A percentile compares a stretch with the other conserved stretches of the same genome.
phyloP scores from a whole-genome alignment of 2,329 filamentous ascomycete species.

The Neonectria coccinea region DNA sequence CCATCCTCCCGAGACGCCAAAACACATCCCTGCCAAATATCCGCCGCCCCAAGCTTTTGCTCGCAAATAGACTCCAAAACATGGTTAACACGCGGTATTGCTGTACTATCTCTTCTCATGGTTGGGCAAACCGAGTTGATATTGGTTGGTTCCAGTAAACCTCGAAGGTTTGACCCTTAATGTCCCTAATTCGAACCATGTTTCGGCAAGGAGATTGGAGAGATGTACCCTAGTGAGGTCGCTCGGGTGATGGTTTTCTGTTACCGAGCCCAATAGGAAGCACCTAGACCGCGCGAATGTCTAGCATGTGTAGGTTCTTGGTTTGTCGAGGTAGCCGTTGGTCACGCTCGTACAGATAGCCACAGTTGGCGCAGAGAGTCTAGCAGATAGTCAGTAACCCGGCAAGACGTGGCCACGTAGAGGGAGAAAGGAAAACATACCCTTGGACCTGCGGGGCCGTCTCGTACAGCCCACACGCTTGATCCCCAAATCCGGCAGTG shows the following conservation, averaged over 20 bases:
- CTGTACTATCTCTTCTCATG: constrained; percentile 24
- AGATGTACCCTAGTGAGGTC: constrained; percentile 11
- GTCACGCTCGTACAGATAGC: constrained; percentile 88
- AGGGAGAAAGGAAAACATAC: constrained; percentile 63
- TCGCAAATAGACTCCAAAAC: constrained; percentile 43
- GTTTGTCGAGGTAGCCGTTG: constrained; percentile 75
- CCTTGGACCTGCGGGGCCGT: constrained; percentile 86
- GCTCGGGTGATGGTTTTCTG: constrained; percentile 29
- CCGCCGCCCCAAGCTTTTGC: constrained; percentile 44
- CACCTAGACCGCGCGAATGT: constrained; percentile 49
- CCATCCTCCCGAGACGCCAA: constrained; percentile 45
- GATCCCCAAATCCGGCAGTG: constrained; percentile 91
- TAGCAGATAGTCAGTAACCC: constrained; percentile 50
- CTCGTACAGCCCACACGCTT: constrained; percentile 93
- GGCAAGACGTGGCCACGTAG: neutral
- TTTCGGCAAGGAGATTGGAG: constrained; percentile 28
- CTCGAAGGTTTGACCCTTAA: constrained; percentile 15
- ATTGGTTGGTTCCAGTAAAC: constrained; percentile 8
- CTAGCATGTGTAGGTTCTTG: constrained; percentile 54
- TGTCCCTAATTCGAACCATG: neutral
- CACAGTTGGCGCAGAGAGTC: constrained; percentile 94
- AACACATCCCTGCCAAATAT: constrained; percentile 41
- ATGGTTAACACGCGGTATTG: constrained; percentile 30
- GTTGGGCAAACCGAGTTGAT: constrained; percentile 18
- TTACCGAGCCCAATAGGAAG: constrained; percentile 35